These are phyloP conservation scores for Diplodia corticola DNA, from an alignment of 2,329 filamentous ascomycete species.

Conservation along the genomic window DNA sequence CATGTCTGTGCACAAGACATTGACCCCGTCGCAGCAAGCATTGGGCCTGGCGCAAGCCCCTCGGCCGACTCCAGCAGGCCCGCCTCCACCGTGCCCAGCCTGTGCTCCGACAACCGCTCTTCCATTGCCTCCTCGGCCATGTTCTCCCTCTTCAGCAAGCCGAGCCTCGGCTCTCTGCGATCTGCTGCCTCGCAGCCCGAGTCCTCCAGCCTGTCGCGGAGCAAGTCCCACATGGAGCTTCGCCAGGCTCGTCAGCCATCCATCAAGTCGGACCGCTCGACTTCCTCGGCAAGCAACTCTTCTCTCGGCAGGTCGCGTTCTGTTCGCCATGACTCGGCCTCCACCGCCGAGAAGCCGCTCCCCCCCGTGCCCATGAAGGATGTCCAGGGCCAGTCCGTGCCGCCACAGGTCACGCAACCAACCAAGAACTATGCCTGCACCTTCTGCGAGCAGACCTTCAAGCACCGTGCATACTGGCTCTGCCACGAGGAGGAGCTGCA, in stretches of 20 bases:
- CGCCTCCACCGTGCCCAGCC: constrained; percentile 3
- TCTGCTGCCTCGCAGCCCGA: background rate
- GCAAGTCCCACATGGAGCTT: constrained; percentile 12
- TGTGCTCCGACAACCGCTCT: constrained; percentile 1
- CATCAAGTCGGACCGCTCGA: constrained; percentile 7
- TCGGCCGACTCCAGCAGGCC: background rate
- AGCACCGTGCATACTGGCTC: constrained; percentile 70
- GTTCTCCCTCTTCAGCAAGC: constrained; percentile 17
- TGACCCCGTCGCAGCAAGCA: background rate
- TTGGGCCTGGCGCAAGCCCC: background rate
- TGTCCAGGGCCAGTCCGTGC: background rate
- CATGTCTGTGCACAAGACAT: background rate
- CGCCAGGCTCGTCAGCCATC: constrained; percentile 10
- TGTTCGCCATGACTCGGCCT: constrained; percentile 11
- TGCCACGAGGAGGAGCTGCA: constrained; percentile 70
- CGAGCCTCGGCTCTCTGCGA: background rate
- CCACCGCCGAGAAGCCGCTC: constrained; percentile 8
- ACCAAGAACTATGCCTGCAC: constrained; percentile 47
- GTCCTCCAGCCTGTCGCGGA: background rate
- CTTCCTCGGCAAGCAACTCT: background rate
- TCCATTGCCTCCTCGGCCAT: constrained; percentile 12
- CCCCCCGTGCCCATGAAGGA: constrained; percentile 13
- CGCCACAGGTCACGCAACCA: background rate
- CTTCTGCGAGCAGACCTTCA: constrained; percentile 63
- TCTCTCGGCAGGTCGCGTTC: background rate